Conservation (phyloP, 2,329 filamentous ascomycete species). For the Fusarium buxicola region DNA sequence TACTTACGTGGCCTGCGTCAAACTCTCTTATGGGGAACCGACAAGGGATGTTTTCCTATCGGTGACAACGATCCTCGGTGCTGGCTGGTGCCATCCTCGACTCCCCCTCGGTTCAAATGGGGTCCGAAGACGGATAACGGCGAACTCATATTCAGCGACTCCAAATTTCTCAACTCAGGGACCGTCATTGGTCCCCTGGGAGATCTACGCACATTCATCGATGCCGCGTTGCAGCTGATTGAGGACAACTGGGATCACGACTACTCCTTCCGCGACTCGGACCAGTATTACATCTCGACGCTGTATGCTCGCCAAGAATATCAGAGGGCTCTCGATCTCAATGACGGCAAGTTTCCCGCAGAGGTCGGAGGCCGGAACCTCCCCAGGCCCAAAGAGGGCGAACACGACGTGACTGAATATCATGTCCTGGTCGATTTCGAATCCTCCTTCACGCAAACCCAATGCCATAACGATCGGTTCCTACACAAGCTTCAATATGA, state of each 20-base stretch:
- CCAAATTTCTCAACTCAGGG: conserved; percentile 40
- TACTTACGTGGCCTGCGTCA: conserved; percentile 29
- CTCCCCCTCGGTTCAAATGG: conserved; percentile 28
- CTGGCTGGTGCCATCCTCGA: conserved; percentile 36
- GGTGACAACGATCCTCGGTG: conserved; percentile 30
- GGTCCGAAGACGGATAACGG: conserved; percentile 31
- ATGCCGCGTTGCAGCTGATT: conserved; percentile 22
- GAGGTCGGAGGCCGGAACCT: conserved; percentile 23
- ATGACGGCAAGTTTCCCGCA: conserved; percentile 16
- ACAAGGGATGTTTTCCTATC: conserved; percentile 35
- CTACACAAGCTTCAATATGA: conserved; percentile 59
- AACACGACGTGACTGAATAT: conserved; percentile 30
- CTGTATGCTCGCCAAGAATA: conserved; percentile 42
- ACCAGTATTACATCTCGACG: conserved; percentile 38
- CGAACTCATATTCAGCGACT: conserved; percentile 16
- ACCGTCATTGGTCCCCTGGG: conserved; percentile 39
- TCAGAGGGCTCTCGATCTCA: conserved; percentile 32
- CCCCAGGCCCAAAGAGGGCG: conserved; percentile 20
- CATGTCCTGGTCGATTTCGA: conserved; percentile 36
- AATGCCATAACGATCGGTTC: conserved; percentile 61
- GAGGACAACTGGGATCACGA: conserved; percentile 21
- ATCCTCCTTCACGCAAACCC: conserved; percentile 59
- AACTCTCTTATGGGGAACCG: conserved; percentile 40
- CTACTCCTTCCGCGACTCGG: conserved; percentile 27
- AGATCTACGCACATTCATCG: conserved; percentile 36